Percentiles rank a stretch among this genome's conserved stretches.
Evolutionary conservation across 106 monocot genomes (phyloP).

Genomic region (Dendrobium catenatum): DNA sequence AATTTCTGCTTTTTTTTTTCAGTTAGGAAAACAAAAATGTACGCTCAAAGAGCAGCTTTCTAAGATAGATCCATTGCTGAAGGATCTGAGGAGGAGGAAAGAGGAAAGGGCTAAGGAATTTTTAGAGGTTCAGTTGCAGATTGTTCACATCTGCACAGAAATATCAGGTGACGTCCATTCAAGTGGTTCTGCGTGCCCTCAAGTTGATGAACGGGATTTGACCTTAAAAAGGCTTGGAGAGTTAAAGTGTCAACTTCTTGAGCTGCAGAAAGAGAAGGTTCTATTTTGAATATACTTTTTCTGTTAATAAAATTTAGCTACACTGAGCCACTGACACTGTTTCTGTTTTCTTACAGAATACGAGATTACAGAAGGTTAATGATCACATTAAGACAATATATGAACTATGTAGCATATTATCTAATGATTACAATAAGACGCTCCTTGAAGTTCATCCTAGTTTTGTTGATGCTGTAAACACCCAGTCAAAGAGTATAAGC

Average conservation of each 20-base stretch:
- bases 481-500: slow-evolving; percentile 58
- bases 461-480: slow-evolving; percentile 26
- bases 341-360: slow-evolving; percentile 39
- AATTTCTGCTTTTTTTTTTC: slow-evolving; percentile 7
- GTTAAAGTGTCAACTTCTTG: slow-evolving; percentile 52
- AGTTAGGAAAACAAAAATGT: slow-evolving; percentile 48
- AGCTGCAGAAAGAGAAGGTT: slow-evolving; percentile 88
- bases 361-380: slow-evolving; percentile 55
- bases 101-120: slow-evolving; percentile 62
- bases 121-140: slow-evolving; percentile 47
- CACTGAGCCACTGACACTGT: slow-evolving; percentile 4
- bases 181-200: slow-evolving; percentile 19
- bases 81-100: slow-evolving; percentile 49
- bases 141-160: slow-evolving; percentile 45
- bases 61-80: slow-evolving; percentile 44
- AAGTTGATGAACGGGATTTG: slow-evolving; percentile 57
- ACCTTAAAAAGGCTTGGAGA: slow-evolving; percentile 59
- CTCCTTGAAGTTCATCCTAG: slow-evolving; percentile 61
- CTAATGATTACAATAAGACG: slow-evolving; percentile 43
- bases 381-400: slow-evolving; percentile 36
- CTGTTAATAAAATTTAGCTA: not conserved
- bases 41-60: slow-evolving; percentile 67
- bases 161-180: slow-evolving; percentile 41
- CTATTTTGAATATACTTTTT: not conserved
- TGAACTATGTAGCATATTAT: slow-evolving; percentile 53